Evolutionary conservation across 768 basidiomycete genomes (phyloP), one percentile per base, ranked within the genome.

Genomic region (Suillus discolor): DNA sequence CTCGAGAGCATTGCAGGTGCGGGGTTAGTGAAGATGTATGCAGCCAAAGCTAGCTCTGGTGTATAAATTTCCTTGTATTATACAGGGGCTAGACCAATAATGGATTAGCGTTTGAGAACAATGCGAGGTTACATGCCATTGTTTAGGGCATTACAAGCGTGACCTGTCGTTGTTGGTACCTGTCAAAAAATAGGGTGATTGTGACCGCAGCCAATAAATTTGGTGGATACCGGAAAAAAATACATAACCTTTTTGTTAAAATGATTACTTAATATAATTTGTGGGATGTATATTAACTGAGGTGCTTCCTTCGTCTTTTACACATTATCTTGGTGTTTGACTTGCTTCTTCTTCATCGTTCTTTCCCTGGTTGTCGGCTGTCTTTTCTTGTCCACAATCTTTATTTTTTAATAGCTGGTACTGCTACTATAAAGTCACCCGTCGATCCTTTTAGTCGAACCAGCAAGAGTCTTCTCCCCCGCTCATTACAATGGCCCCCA

Each of bases 21-120:
- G 20, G 84, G 81, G 28, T 76, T 97, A 66, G 89, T 92, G n/a
- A 93, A 93, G 79, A 94, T 93, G 90, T 96, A 92, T 73, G 89
- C 84, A 0, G 86, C 89, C 1, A 82, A 81, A 70, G 81, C 79
- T 6, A 79, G 68, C 36, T 61, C 66, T 12, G 60, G 66, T 54
- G 45, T 64, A 51, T 69, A 55, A 69, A 11, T 31, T 42, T 7
- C 39, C 25, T 41, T 59, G 59, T 60, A 41, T 5, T 57, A 3
- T 8, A 59, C 15, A 59, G 57, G 57, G 38, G 38, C 15, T 39
- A 39, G n/a, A 15, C 39, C 38, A 18, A 59, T 59, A 7, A 36
- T 36, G 18, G 31, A 55, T 36, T 57, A 57, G 34, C 57, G 4
- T 39, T n/a, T 7, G n/a, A 28, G 23, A 60, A 60, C 59, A 60